Evolutionary conservation across 208 protist genomes (phyloP).

Genomic region (Crithidia sp.): DNA sequence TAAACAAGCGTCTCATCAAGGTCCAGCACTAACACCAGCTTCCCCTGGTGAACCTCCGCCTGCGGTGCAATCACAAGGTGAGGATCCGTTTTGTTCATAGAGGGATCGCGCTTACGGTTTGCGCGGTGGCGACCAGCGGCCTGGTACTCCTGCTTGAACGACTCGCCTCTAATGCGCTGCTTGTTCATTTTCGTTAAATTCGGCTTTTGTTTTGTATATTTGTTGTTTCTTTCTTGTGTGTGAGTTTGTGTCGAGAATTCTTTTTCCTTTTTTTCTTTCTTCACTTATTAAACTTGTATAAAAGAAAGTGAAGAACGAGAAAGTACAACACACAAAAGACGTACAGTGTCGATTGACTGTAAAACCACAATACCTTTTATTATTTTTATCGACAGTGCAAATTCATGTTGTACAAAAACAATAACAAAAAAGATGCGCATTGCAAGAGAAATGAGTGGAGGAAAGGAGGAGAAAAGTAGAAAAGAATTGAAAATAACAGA

Average conservation of each 20-base stretch:
- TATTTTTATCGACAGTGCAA: too few species aligned
- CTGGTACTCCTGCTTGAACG: conserved; percentile 95
- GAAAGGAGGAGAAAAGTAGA: too few species aligned
- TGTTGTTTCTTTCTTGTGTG: conserved; percentile 10
- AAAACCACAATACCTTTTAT: background rate
- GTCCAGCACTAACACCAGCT: conserved; percentile 89
- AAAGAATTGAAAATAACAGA: too few species aligned
- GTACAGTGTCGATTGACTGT: background rate
- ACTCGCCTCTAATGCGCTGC: conserved; percentile 89
- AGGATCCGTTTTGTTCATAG: conserved; percentile 87
- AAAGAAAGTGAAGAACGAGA: too few species aligned
- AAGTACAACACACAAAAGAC: too few species aligned
- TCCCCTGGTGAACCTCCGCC: conserved; percentile 73
- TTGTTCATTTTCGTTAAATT: conserved; percentile 32
- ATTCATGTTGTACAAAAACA: too few species aligned
- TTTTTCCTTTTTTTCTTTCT: conserved; percentile 7
- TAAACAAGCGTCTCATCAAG: conserved; percentile 93
- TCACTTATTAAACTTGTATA: background rate
- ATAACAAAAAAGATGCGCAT: too few species aligned
- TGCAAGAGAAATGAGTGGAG: too few species aligned
- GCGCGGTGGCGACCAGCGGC: conserved; percentile 57
- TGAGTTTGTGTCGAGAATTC: too few species aligned
- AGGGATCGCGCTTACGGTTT: conserved; percentile 83
- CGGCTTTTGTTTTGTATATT: conserved; percentile 8
- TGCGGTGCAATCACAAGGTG: conserved; percentile 84